Evolutionary conservation across 208 protist genomes (phyloP).

Genomic region (Hexamita inflata): DNA sequence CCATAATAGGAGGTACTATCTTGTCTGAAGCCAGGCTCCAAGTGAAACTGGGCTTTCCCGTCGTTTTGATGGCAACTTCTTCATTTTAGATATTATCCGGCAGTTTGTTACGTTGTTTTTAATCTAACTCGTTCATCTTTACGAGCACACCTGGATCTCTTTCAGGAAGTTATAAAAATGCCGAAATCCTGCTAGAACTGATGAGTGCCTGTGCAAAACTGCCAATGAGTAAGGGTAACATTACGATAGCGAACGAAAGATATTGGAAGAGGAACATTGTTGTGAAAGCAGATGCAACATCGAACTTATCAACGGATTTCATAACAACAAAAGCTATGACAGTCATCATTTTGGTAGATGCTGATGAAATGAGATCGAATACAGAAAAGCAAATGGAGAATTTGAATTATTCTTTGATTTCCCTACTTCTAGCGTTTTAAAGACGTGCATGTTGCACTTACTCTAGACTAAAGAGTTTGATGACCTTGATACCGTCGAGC

Average conservation of each 20-base stretch:
- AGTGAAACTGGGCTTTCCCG: neutral
- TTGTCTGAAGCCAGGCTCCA: neutral
- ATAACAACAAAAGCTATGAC: conserved; percentile 15
- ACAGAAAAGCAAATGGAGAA: neutral
- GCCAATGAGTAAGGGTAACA: neutral
- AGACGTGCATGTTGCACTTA: conserved; percentile 36
- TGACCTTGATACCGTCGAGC: conserved; percentile 47
- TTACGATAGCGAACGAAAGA: neutral
- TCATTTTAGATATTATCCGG: neutral
- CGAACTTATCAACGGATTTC: neutral
- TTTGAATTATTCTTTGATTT: neutral
- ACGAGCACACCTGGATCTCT: neutral
- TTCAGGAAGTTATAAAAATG: conserved; percentile 7
- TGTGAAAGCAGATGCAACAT: neutral
- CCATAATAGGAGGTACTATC: neutral
- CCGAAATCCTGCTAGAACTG: neutral
- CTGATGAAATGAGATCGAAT: neutral
- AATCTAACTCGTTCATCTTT: too few relatives aligned
- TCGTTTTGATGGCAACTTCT: neutral
- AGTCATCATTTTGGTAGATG: neutral
- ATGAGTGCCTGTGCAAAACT: neutral
- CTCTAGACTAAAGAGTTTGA: conserved; percentile 56
- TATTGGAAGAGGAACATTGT: conserved; percentile 11
- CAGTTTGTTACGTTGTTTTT: too few relatives aligned
- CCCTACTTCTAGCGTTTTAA: conserved; percentile 13